Evolutionary conservation across 345 rosid genomes (phyloP).

Genomic region (Lenwebbia sp.): DNA sequence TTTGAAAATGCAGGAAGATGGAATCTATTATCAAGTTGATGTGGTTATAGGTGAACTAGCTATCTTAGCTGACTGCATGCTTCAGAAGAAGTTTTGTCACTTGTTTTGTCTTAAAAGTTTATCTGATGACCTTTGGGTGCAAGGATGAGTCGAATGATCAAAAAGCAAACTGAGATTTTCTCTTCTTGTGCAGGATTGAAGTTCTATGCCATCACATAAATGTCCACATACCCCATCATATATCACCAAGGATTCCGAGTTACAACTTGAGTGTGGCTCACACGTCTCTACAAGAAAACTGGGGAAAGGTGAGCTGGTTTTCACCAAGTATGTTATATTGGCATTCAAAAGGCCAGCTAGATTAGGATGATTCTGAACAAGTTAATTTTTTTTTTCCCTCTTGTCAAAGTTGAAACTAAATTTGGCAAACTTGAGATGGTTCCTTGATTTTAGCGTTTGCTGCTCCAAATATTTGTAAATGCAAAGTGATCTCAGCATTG

Average conservation of each 20-base stretch:
- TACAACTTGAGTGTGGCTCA: constrained; percentile 75
- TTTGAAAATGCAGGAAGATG: not conserved
- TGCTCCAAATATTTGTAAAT: not conserved
- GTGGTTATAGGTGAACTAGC: not conserved
- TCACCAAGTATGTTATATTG: not conserved
- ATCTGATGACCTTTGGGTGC: not conserved
- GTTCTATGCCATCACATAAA: constrained; percentile 82
- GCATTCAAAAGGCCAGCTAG: not conserved
- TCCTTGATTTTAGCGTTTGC: not conserved
- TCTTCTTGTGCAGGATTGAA: constrained; percentile 57
- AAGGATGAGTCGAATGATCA: not conserved
- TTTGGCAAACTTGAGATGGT: not conserved
- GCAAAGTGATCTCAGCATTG: no score
- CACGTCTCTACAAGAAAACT: constrained; percentile 65
- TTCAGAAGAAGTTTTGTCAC: not conserved
- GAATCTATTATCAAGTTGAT: not conserved
- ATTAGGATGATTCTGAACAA: not conserved
- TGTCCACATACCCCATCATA: constrained; percentile 78
- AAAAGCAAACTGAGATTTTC: not conserved
- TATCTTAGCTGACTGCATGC: not conserved
- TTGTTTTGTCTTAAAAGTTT: not conserved
- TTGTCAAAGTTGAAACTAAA: not conserved
- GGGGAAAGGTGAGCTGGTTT: constrained; percentile 64
- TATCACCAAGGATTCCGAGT: constrained; percentile 79
- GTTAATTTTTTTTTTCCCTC: not conserved